Evolutionary conservation across 1,284 basidiomycete genomes (phyloP), one percentile per base, ranked within the genome.

Genomic region (Trichosporon faecale): DNA sequence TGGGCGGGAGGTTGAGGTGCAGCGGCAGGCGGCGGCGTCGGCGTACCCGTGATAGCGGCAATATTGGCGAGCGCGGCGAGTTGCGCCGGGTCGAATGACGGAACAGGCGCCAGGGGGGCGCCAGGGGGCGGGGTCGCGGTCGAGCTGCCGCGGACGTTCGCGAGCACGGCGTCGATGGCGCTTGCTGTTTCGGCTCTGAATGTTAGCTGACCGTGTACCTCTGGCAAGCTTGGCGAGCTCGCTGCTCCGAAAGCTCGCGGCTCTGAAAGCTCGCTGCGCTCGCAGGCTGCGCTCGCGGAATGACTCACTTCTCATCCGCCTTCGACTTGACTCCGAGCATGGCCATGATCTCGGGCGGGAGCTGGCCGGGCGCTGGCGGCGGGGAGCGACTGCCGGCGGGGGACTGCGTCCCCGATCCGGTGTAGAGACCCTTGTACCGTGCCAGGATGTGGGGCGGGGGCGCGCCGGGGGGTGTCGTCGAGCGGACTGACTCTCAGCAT

Each of bases 321-420:
- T 65, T 75, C 74, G 23, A 76, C 49, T 67, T 69, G 14, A 80
- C 76, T 9, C 81, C 81, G 12, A 82, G 74, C 65, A 82, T 69
- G 67, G 79, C 79, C 68, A 76, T 76, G 46, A 82, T 79, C 68
- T 80, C 78, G 3, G 79, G 77, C 40, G 81, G 81, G 25, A 82
- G 69, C 63, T 70, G 70, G 12, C 71, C 73, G 0, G 67, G 44
- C 33, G 68, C 57, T 16, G 64, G 44, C 11, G 21, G 67, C 33
- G 49, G 63, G 27, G 46, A 21, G 11, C 23, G 64, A 11, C 57
- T 64, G 14, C 63, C 35, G 25, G 52, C 23, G 12, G 64, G 33
- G 1, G 33, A 25, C 57, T 57, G 40, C 37, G 49, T 40, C 9
- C 31, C 49, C 29, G 55, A 49, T 18, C 40, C 60, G 11, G 35